A percentile compares a stretch with the other conserved stretches of the same genome.
These are phyloP conservation scores for Naegleria gruberi DNA, from an alignment of 208 protist species.

Conservation along the genomic window DNA sequence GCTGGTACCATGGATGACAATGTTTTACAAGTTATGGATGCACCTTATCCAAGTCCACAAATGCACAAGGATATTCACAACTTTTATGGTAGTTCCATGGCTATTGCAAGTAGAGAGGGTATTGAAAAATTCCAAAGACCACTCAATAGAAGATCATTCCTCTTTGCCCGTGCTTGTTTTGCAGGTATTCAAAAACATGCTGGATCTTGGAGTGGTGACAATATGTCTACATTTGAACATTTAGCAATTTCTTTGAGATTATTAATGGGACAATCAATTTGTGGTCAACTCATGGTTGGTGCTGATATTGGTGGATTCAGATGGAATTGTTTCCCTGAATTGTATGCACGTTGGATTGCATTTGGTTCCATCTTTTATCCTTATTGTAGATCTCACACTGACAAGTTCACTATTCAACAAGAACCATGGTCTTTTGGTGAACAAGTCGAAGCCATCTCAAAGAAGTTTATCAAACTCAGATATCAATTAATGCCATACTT, in stretches of 20 bases:
- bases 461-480: conserved; percentile 31
- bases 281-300: conserved; percentile 69
- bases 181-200: conserved; percentile 35
- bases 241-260: conserved; percentile 64
- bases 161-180: conserved; percentile 46
- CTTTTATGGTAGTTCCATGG: conserved; percentile 53
- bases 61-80: conserved; percentile 53
- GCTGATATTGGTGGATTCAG: conserved; percentile 76
- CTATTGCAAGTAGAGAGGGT: conserved; percentile 5
- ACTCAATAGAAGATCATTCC: conserved; percentile 24
- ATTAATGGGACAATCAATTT: conserved; percentile 51
- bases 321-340: conserved; percentile 54
- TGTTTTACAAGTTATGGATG: conserved; percentile 10
- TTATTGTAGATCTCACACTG: conserved; percentile 70
- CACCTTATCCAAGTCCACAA: conserved; percentile 21
- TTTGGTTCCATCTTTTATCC: conserved; percentile 68
- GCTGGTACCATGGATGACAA: conserved; percentile 16
- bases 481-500: conserved; percentile 59
- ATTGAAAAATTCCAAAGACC: conserved; percentile 17
- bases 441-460: conserved; percentile 34
- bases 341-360: conserved; percentile 69
- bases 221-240: conserved; percentile 31
- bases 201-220: conserved; percentile 73
- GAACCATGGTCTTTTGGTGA: conserved; percentile 3
- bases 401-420: conserved; percentile 14